Percentiles rank a stretch among this genome's conserved stretches.
Evolutionary conservation across 2,329 filamentous ascomycete genomes (phyloP).

Genomic region (Claviceps sp.): DNA sequence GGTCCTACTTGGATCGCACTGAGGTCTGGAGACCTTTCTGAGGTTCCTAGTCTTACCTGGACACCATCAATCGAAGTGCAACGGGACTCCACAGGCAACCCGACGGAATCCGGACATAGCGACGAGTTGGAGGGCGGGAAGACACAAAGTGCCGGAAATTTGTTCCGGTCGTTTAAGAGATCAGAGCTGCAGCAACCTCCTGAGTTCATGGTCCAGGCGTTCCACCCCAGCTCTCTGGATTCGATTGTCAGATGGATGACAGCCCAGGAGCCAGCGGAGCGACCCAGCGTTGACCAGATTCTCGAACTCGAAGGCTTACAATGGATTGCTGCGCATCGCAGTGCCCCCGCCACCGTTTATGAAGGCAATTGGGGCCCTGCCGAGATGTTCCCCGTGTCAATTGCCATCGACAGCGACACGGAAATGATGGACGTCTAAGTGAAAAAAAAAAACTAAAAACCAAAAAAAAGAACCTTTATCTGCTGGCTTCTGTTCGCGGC

Average conservation of each 20-base stretch:
- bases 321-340: slow-evolving; percentile 67
- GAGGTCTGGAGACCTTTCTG: slow-evolving; percentile 76
- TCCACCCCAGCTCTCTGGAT: slow-evolving; percentile 64
- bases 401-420: slow-evolving; percentile 31
- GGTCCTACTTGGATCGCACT: slow-evolving; percentile 83
- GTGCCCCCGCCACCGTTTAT: slow-evolving; percentile 84
- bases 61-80: slow-evolving; percentile 56
- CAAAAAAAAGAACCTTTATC: no score
- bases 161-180: slow-evolving; percentile 34
- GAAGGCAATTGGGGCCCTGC: slow-evolving; percentile 91
- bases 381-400: slow-evolving; percentile 29
- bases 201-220: slow-evolving; percentile 72
- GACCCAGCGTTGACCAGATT: slow-evolving; percentile 63
- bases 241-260: slow-evolving; percentile 83
- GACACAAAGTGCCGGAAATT: slow-evolving; percentile 19
- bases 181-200: slow-evolving; percentile 51
- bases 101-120: slow-evolving; percentile 18
- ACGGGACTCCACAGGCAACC: slow-evolving; percentile 54
- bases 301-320: slow-evolving; percentile 58
- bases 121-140: slow-evolving; percentile 20
- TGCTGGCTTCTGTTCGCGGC: no score
- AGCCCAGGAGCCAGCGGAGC: slow-evolving; percentile 53
- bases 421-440: slow-evolving; percentile 46
- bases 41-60: slow-evolving; percentile 77
- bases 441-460: neutral